Conservation (phyloP, 192 early-diverging fungal species). For the Obelidium mucronatum region DNA sequence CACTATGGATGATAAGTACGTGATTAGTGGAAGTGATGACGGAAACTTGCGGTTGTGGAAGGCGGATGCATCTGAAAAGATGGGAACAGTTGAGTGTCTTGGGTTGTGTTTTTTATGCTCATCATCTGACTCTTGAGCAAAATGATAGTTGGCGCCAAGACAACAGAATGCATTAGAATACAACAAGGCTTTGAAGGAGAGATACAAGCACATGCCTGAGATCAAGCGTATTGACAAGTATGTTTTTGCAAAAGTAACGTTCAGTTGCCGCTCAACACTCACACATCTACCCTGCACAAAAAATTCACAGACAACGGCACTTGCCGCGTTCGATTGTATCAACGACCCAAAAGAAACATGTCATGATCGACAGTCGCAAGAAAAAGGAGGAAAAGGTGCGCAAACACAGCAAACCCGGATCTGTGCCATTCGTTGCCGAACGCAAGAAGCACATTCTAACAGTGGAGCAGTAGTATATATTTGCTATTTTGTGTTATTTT, state of each 20-base stretch:
- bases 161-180: slow-evolving; percentile 84
- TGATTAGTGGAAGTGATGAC: slow-evolving; percentile 96
- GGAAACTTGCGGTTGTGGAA: slow-evolving; percentile 98
- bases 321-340: slow-evolving; percentile 84
- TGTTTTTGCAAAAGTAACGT: background rate
- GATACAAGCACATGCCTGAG: slow-evolving; percentile 91
- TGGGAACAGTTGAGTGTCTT: slow-evolving; percentile 62
- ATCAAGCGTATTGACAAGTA: slow-evolving; percentile 79
- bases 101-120: slow-evolving; percentile 18
- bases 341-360: slow-evolving; percentile 79
- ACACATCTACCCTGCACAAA: background rate
- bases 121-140: background rate
- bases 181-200: slow-evolving; percentile 87
- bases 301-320: slow-evolving; percentile 75
- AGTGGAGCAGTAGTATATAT: slow-evolving; percentile 31
- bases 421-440: slow-evolving; percentile 56
- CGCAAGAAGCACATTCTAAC: slow-evolving; percentile 61
- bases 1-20: slow-evolving; percentile 94
- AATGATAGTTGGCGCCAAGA: slow-evolving; percentile 63
- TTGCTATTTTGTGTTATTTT: background rate
- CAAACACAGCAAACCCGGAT: slow-evolving; percentile 77
- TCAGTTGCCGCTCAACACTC: background rate
- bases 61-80: slow-evolving; percentile 87
- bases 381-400: slow-evolving; percentile 90
- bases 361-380: slow-evolving; percentile 81